Base-by-base conservation (phyloP, 345 rosid genomes). In the Populus pruinosa region DNA sequence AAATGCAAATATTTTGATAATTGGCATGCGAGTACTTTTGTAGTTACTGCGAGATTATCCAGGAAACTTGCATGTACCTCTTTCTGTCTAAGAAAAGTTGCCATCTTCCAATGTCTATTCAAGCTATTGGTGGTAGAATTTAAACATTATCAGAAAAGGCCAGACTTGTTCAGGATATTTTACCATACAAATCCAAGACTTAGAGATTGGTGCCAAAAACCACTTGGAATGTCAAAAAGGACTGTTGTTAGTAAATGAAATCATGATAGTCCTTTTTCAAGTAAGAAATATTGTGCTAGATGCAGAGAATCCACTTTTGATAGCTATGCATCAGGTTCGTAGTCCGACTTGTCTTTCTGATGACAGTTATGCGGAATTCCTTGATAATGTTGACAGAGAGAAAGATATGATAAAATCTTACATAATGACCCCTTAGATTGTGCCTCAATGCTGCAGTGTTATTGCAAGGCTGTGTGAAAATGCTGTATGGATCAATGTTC, bases 401-500 rank as follows among this genome's bases (percentile, higher is more conserved):
- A 67, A 61, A 53, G 67, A 38, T 6, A 23, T 8, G 29, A 74
- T 16, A 49, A 68, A 44, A 78, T 74, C 99, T 91, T 84, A 93
- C 97, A 83, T 90, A 92, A 73, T 87, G 98, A 72, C 94, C 90
- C 80, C 88, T 85, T 49, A 82, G 82, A 85, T 83, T 90, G 78
- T 72, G 93, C 79, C 73, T 86, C 80, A 90, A 79, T 1, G 89
- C 82, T 76, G 90, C 79, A 63, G 88, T 87, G 79, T 38, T 72
- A 64, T 84, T 88, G 89, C 99, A 96, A 80, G 97, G 88, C 64
- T 27, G 78, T 13, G 98, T 92, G 90, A 83, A 96, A 86, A 96
- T 93, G 87, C 97, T 93, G 70, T 91, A 93, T 0, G 90, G 94
- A 85, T 96, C 97, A 21, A 93, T 96, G 70, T 84, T 82, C 17